Evolutionary conservation across 495 filamentous ascomycete genomes (phyloP).

Genomic region (Penicillium subrubescens): DNA sequence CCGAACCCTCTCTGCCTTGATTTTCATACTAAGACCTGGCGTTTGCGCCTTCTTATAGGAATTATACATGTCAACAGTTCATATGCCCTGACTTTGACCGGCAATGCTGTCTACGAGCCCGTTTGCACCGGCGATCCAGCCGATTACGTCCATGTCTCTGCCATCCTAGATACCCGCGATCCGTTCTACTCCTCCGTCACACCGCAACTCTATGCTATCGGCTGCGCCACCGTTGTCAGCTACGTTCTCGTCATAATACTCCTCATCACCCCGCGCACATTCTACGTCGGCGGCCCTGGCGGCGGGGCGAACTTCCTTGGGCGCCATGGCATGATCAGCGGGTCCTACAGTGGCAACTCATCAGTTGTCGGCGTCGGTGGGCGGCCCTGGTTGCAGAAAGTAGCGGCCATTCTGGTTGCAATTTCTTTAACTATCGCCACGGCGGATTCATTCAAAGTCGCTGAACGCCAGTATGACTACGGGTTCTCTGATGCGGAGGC

Average conservation of each 20-base stretch:
- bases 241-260: slow-evolving; percentile 95
- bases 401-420: slow-evolving; percentile 86
- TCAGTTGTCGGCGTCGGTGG: slow-evolving; percentile 84
- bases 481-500: slow-evolving; percentile 73
- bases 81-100: slow-evolving; percentile 60
- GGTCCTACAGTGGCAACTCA: slow-evolving; percentile 65
- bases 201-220: slow-evolving; percentile 89
- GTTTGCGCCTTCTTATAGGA: slow-evolving; percentile 35
- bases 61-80: slow-evolving; percentile 59
- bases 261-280: slow-evolving; percentile 86
- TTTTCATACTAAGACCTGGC: too few species aligned
- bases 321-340: slow-evolving; percentile 81
- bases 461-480: slow-evolving; percentile 72
- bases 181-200: slow-evolving; percentile 92
- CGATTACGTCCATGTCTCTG: slow-evolving; percentile 34
- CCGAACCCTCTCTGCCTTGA: not conserved
- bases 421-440: slow-evolving; percentile 92
- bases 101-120: slow-evolving; percentile 64
- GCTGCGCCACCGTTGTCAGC: slow-evolving; percentile 85
- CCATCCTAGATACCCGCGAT: slow-evolving; percentile 65
- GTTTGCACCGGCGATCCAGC: slow-evolving; percentile 52
- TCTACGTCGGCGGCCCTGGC: slow-evolving; percentile 75
- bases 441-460: slow-evolving; percentile 81
- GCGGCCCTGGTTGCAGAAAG: slow-evolving; percentile 93
- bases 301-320: slow-evolving; percentile 72